Evolutionary conservation across 2,329 filamentous ascomycete genomes (phyloP).

Genomic region (Trichoderma asperellum): DNA sequence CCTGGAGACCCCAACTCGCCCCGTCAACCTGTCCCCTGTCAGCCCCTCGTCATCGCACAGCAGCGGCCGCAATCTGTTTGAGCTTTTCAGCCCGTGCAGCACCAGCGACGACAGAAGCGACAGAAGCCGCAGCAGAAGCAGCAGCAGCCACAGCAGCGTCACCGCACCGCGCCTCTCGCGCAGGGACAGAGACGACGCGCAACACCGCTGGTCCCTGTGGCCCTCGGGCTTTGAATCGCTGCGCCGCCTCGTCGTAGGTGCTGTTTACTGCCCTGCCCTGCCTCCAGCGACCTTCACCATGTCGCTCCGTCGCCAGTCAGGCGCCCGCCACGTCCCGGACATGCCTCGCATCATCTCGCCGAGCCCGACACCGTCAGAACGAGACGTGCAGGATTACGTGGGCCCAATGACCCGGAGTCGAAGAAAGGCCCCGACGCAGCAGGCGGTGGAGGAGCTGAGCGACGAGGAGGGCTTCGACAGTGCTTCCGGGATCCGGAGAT

Average conservation of each 20-base stretch:
- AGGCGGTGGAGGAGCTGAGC: slow-evolving; percentile 62
- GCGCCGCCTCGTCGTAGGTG: slow-evolving; percentile 58
- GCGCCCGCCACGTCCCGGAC: slow-evolving; percentile 61
- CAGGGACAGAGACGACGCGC: slow-evolving; percentile 48
- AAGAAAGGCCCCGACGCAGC: slow-evolving; percentile 59
- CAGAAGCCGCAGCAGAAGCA: not conserved
- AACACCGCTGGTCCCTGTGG: slow-evolving; percentile 50
- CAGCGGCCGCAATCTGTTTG: slow-evolving; percentile 35
- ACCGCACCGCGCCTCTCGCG: slow-evolving; percentile 46
- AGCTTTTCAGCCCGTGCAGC: slow-evolving; percentile 19
- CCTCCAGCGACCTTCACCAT: slow-evolving; percentile 63
- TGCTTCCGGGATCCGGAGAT: slow-evolving; percentile 58
- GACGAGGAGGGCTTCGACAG: slow-evolving; percentile 45
- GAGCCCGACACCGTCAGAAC: slow-evolving; percentile 65
- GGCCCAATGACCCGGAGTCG: slow-evolving; percentile 79
- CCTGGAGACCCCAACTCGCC: slow-evolving; percentile 59
- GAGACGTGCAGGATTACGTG: slow-evolving; percentile 54
- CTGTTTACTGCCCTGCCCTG: slow-evolving; percentile 59
- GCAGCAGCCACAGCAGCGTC: not conserved
- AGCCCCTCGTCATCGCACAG: slow-evolving; percentile 30
- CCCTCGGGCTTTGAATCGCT: slow-evolving; percentile 54
- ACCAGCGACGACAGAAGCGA: not conserved
- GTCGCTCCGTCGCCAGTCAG: slow-evolving; percentile 53
- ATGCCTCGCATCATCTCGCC: slow-evolving; percentile 90
- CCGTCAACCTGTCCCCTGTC: slow-evolving; percentile 34